Evolutionary conservation across 345 rosid genomes (phyloP).

Genomic region (Arabis alpina): DNA sequence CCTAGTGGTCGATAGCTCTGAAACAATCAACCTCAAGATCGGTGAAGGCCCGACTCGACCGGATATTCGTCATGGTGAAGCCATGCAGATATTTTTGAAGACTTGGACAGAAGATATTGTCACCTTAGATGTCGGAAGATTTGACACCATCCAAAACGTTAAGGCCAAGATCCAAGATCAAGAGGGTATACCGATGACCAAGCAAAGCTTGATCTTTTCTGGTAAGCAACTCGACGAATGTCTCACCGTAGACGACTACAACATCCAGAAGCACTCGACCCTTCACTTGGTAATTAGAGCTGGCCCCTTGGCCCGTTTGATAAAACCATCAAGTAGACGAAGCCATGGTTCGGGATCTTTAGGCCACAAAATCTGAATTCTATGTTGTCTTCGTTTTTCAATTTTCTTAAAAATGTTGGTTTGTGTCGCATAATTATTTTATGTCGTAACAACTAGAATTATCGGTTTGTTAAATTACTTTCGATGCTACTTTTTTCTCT

Average conservation of each 20-base stretch:
- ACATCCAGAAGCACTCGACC: conserved; percentile 13
- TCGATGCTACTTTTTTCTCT: too few relatives aligned
- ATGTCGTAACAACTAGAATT: too few relatives aligned
- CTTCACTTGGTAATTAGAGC: background rate
- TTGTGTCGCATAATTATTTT: too few relatives aligned
- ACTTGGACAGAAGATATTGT: background rate
- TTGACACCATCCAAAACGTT: background rate
- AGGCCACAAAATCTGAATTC: too few relatives aligned
- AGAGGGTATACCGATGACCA: background rate
- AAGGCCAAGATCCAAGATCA: conserved; percentile 5
- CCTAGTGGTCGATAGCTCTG: conserved; percentile 4
- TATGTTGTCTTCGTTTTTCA: too few relatives aligned
- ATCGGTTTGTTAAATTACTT: too few relatives aligned
- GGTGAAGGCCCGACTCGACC: background rate
- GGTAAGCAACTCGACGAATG: background rate
- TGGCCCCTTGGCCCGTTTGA: too few relatives aligned
- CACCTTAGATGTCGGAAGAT: background rate
- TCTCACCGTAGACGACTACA: background rate
- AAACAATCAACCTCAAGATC: background rate
- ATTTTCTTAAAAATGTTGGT: too few relatives aligned
- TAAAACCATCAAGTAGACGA: too few relatives aligned
- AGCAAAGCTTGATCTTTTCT: background rate
- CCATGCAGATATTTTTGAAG: background rate
- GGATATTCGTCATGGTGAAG: background rate
- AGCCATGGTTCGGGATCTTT: too few relatives aligned